A percentile compares a stretch with the other conserved stretches of the same genome.
Evolutionary conservation across 768 basidiomycete species (phyloP).

Genomic region (Gymnopilus dilepis): DNA sequence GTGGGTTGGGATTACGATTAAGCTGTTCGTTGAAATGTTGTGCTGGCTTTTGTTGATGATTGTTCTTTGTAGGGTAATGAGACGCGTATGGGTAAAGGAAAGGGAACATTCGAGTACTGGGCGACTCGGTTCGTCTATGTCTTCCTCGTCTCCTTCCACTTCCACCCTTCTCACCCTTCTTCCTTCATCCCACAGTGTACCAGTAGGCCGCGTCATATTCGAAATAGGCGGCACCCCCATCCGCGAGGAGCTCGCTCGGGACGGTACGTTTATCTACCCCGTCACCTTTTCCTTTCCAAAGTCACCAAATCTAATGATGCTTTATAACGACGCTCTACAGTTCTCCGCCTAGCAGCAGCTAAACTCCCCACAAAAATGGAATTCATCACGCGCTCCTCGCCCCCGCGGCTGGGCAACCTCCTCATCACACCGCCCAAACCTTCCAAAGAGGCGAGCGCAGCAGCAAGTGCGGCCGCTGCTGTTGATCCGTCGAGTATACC

Average conservation of each 20-base stretch:
- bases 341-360: conserved; percentile 83
- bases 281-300: background rate
- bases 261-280: conserved; percentile 58
- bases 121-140: conserved; percentile 72
- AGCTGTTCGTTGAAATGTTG: background rate
- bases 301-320: background rate
- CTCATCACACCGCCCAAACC: conserved; percentile 50
- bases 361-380: conserved; percentile 91
- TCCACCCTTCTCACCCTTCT: background rate
- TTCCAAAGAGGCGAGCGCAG: background rate
- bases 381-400: conserved; percentile 72
- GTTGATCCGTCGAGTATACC: background rate
- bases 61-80: conserved; percentile 78
- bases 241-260: conserved; percentile 90
- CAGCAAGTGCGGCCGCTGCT: background rate
- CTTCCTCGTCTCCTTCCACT: background rate
- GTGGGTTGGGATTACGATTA: conserved; percentile 42
- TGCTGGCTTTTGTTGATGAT: background rate
- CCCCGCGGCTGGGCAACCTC: conserved; percentile 76
- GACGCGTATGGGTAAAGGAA: conserved; percentile 99
- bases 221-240: conserved; percentile 92
- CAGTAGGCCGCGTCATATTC: conserved; percentile 88
- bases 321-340: conserved; percentile 44
- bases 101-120: conserved; percentile 98
- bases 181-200: conserved; percentile 58